Percentiles rank a stretch among this genome's conserved stretches.
Conservation (phyloP, 306 rosid genomes). For the Canavalia gladiata region DNA sequence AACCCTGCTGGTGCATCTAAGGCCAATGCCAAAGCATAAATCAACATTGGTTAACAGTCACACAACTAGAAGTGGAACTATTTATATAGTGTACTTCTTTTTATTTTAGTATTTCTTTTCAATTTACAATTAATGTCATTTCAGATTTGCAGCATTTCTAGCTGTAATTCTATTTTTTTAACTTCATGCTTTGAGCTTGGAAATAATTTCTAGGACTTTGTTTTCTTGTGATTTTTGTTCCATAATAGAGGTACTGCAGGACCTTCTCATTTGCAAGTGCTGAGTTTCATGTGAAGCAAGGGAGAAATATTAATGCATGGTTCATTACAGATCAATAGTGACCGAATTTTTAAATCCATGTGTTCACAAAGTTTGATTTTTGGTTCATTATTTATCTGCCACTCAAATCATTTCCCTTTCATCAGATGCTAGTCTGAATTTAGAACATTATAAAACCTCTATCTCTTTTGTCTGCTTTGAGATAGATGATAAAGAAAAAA, state of each 20-base stretch:
- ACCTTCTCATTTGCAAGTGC: conserved; percentile 28
- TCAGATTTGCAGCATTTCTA: conserved; percentile 49
- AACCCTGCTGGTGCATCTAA: conserved; percentile 53
- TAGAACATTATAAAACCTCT: neutral
- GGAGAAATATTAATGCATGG: conserved; percentile 31
- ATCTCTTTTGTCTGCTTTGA: too few relatives aligned
- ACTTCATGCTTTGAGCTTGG: conserved; percentile 44
- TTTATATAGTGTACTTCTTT: conserved; percentile 15
- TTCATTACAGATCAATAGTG: conserved; percentile 21
- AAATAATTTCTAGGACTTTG: conserved; percentile 41
- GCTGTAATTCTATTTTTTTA: conserved; percentile 44
- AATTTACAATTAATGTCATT: conserved; percentile 4
- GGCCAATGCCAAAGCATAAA: conserved; percentile 41
- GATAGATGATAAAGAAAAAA: too few relatives aligned
- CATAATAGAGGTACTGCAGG: conserved; percentile 20
- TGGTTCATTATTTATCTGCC: neutral
- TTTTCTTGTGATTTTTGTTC: conserved; percentile 48
- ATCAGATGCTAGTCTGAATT: neutral
- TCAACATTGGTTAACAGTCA: conserved; percentile 3
- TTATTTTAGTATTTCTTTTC: conserved; percentile 3
- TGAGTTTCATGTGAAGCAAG: conserved; percentile 30
- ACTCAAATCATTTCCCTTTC: conserved; percentile 12
- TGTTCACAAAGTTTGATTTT: conserved; percentile 10
- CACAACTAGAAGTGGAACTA: conserved; percentile 8
- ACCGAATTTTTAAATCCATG: conserved; percentile 8